phyloP scores from a whole-genome alignment of 1,284 basidiomycete genomes.

The Ganoderma boninense region DNA sequence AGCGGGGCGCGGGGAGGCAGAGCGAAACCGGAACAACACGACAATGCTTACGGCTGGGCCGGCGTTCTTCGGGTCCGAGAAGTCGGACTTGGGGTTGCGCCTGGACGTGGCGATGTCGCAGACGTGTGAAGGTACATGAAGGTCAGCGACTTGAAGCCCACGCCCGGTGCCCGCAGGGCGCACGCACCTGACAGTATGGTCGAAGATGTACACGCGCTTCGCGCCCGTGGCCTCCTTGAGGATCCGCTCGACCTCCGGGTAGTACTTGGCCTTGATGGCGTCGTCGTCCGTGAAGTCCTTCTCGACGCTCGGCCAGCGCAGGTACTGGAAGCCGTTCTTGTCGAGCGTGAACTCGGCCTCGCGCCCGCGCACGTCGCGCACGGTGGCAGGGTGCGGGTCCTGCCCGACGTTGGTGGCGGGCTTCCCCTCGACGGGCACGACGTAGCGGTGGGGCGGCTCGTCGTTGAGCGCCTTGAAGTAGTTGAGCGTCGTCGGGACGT shows the following conservation, averaged over 20 bases:
- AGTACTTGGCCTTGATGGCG: slow-evolving; percentile 47
- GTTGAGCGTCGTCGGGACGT: slow-evolving; percentile 43
- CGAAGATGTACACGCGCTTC: slow-evolving; percentile 52
- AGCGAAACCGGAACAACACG: too few species aligned
- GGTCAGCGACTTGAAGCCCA: slow-evolving; percentile 18
- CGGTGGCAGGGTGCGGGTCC: slow-evolving; percentile 36
- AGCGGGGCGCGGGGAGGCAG: too few species aligned
- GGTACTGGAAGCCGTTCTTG: slow-evolving; percentile 52
- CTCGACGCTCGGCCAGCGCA: slow-evolving; percentile 42
- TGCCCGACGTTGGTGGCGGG: slow-evolving; percentile 36
- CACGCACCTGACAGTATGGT: slow-evolving; percentile 51
- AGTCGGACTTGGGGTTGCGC: slow-evolving; percentile 30
- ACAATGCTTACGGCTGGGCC: slow-evolving; percentile 45
- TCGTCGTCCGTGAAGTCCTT: slow-evolving; percentile 52
- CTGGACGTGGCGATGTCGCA: slow-evolving; percentile 7
- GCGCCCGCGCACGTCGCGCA: slow-evolving; percentile 45
- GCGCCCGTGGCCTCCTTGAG: slow-evolving; percentile 51
- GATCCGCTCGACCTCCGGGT: slow-evolving; percentile 53
- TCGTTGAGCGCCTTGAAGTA: slow-evolving; percentile 40
- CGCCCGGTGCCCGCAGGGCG: slow-evolving; percentile 16
- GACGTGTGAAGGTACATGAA: background rate
- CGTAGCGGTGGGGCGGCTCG: slow-evolving; percentile 40
- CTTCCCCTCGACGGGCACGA: slow-evolving; percentile 36
- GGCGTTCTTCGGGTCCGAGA: slow-evolving; percentile 24
- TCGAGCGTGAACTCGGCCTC: slow-evolving; percentile 48